phyloP scores from a whole-genome alignment of 495 filamentous ascomycete genomes.

The Hyphodiscus hymeniophilus region DNA sequence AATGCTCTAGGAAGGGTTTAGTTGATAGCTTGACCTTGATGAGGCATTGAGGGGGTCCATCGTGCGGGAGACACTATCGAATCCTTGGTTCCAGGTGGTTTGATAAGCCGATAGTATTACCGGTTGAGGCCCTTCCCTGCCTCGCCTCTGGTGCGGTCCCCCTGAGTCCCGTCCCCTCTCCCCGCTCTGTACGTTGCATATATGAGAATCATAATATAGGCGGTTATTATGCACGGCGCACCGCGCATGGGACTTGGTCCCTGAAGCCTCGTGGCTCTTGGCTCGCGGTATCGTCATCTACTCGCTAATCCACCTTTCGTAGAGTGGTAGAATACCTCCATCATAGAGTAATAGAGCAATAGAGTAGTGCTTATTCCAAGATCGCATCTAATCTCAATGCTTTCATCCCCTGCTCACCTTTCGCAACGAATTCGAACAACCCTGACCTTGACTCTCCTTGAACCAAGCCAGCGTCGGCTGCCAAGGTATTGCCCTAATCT shows the following conservation, averaged over 20 bases:
- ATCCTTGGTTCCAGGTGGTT: constrained; percentile 8
- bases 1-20: too few relatives aligned
- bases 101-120: background rate
- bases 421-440: too few relatives aligned
- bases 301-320: background rate
- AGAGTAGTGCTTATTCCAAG: constrained; percentile 11
- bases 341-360: too few relatives aligned
- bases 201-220: constrained; percentile 19
- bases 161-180: too few relatives aligned
- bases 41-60: too few relatives aligned
- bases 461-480: background rate
- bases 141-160: too few relatives aligned
- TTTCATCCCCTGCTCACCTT: background rate
- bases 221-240: constrained; percentile 15
- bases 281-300: constrained; percentile 11
- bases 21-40: too few relatives aligned
- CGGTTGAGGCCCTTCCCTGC: constrained; percentile 1
- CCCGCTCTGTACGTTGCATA: background rate
- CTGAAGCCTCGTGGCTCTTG: constrained; percentile 17
- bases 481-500: background rate
- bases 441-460: too few relatives aligned
- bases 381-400: constrained; percentile 15
- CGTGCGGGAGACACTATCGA: constrained; percentile 5
- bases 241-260: background rate
- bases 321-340: too few relatives aligned